phyloP scores from a whole-genome alignment of 805 yeast species.

The Candida adriatica region DNA sequence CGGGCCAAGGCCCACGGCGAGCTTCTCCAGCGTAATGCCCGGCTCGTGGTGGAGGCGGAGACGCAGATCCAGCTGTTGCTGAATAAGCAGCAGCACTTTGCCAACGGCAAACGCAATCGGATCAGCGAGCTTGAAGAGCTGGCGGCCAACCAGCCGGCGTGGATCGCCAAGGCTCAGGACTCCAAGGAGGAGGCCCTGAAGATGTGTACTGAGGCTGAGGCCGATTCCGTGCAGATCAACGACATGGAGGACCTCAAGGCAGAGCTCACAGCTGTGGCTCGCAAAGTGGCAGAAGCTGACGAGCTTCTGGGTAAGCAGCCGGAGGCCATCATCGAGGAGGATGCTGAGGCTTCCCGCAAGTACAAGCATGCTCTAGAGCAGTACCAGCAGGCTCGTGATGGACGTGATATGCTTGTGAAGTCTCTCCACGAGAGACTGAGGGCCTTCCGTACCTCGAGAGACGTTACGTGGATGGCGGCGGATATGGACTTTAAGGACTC shows the following conservation, averaged over 20 bases:
- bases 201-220: slow-evolving; percentile 43
- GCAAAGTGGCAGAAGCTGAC: slow-evolving; percentile 46
- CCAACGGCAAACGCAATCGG: slow-evolving; percentile 12
- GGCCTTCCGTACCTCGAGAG: slow-evolving; percentile 34
- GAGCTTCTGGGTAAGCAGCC: slow-evolving; percentile 45
- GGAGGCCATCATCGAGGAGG: slow-evolving; percentile 46
- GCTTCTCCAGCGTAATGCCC: slow-evolving; percentile 13
- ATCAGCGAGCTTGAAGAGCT: slow-evolving; percentile 18
- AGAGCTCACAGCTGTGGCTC: slow-evolving; percentile 41
- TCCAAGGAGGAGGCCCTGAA: slow-evolving; percentile 26
- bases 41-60: slow-evolving; percentile 4
- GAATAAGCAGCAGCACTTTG: slow-evolving; percentile 12
- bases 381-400: slow-evolving; percentile 28
- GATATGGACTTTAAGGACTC: slow-evolving; percentile 53
- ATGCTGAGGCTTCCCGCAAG: slow-evolving; percentile 35
- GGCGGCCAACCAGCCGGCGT: slow-evolving; percentile 14
- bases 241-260: slow-evolving; percentile 40
- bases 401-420: slow-evolving; percentile 25
- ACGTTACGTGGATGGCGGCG: slow-evolving; percentile 40
- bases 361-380: slow-evolving; percentile 36
- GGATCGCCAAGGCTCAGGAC: slow-evolving; percentile 12
- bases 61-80: slow-evolving; percentile 10
- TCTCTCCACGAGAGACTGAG: slow-evolving; percentile 38
- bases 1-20: slow-evolving; percentile 21
- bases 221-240: slow-evolving; percentile 32